Evolutionary conservation across 129 eudicot genomes (phyloP), one percentile per base, ranked within the genome.

Genomic region (Cynara cardunculus): DNA sequence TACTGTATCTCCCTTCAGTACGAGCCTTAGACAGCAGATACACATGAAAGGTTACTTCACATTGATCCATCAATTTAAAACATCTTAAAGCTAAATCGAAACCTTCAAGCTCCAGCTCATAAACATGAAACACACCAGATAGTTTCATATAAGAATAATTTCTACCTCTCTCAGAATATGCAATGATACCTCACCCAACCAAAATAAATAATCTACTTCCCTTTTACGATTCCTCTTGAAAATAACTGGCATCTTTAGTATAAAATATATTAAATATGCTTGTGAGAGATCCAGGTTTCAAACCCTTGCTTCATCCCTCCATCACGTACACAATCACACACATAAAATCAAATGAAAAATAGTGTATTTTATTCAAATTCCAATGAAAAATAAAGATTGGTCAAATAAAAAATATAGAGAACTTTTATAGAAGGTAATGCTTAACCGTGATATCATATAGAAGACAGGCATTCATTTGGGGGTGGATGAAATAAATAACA

Each of bases 1-100:
- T 64, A 93, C 26, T 14, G 93, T 84, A 59, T 93, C 90, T 1
- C 97, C 98, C 85, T 96, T 91, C 77, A 88, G 70, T 87, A 91
- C 90, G 53, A 96, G 81, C 95, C 99, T 96, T 31, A 84, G 76
- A 68, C 62, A 89, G 72, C 56, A 85, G 34, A 86, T 53, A 53
- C 46, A 77, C 75, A 85, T 75, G 75, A 75, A 81, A 81, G 61
- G 25, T 59, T 83, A 59, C 39, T 37, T 80, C 32, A 79, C 67
- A 49, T 30, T 69, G 49, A 25, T 72, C 39, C n/a, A 35, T 28
- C 26, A 27, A 14, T 3, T 19, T 11, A 66, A 19, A 44, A 21
- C 21, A 66, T 30, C 21, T 21, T 22, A 64, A 62, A 81, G 25
- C 73, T 24, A 76, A 18, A 69, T 18, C 22, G 64, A 59, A 80